Percentiles rank a stretch among this genome's conserved stretches.
Conservation (phyloP, 768 basidiomycete genomes). For the Mycena alexandri region DNA sequence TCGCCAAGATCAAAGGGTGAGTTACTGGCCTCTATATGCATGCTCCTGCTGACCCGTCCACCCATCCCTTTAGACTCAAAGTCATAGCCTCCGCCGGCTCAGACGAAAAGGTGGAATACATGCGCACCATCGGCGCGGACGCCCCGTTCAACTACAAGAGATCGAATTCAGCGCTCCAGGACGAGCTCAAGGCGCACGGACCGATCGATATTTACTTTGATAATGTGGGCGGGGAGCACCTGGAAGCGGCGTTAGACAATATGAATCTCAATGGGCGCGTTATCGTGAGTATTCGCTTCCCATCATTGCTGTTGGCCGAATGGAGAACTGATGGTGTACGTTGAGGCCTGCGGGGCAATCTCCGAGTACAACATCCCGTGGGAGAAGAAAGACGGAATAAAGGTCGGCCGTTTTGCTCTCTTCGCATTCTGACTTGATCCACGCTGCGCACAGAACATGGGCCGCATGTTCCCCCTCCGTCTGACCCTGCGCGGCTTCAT, state of each 20-base stretch:
- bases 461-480: slow-evolving; percentile 49
- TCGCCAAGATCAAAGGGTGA: slow-evolving; percentile 47
- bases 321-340: no score
- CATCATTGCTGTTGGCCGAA: no score
- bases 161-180: slow-evolving; percentile 53
- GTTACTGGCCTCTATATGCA: no score
- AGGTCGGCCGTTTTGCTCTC: no score
- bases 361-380: slow-evolving; percentile 34
- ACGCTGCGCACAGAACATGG: slow-evolving; percentile 43
- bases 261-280: slow-evolving; percentile 52
- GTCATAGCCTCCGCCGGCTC: slow-evolving; percentile 74
- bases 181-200: slow-evolving; percentile 39
- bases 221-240: slow-evolving; percentile 57
- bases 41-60: no score
- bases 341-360: slow-evolving; percentile 45
- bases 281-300: slow-evolving; percentile 35
- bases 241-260: slow-evolving; percentile 57
- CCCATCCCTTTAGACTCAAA: slow-evolving; percentile 46
- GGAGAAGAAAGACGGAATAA: slow-evolving; percentile 21
- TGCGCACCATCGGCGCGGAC: slow-evolving; percentile 66
- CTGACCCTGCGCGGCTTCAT: slow-evolving; percentile 55
- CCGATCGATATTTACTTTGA: slow-evolving; percentile 44
- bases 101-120: slow-evolving; percentile 68
- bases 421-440: not conserved
- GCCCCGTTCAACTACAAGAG: slow-evolving; percentile 76